Evolutionary conservation across 345 rosid species (phyloP).

Genomic region (Pseudoturritis turrita): DNA sequence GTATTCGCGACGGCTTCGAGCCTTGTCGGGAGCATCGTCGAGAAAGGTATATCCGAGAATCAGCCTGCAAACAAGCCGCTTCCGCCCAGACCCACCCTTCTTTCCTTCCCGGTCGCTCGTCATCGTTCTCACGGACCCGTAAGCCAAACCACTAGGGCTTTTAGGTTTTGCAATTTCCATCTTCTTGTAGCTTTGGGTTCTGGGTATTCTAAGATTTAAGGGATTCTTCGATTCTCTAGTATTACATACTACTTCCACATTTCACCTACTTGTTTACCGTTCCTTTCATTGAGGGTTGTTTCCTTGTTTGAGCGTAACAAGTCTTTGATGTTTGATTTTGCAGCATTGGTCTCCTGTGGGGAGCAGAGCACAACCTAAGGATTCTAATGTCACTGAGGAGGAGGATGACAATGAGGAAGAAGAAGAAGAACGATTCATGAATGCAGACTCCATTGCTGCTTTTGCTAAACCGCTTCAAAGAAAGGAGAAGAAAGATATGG

Average conservation of each 20-base stretch:
- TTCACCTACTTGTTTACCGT: not conserved
- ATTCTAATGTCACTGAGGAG: constrained; percentile 7
- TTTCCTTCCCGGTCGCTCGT: constrained; percentile 86
- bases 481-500: constrained; percentile 58
- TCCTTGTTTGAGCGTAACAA: not conserved
- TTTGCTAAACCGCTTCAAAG: constrained; percentile 66
- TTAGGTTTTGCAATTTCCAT: not conserved
- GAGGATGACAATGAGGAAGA: constrained; percentile 25
- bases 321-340: constrained; percentile 3
- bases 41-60: constrained; percentile 50
- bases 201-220: not conserved
- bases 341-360: constrained; percentile 62
- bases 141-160: constrained; percentile 17
- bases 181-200: not conserved
- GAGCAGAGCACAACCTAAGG: constrained; percentile 13
- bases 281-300: not conserved
- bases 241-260: not conserved
- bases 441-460: constrained; percentile 38
- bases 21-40: constrained; percentile 65
- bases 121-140: constrained; percentile 93
- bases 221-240: not conserved
- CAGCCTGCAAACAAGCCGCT: constrained; percentile 30
- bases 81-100: constrained; percentile 56
- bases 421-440: constrained; percentile 37
- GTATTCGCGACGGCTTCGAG: constrained; percentile 19